These are phyloP conservation scores for Odonthalia washingtoniensis DNA, from an alignment of 31 red algal genomes.

Conservation along the genomic window DNA sequence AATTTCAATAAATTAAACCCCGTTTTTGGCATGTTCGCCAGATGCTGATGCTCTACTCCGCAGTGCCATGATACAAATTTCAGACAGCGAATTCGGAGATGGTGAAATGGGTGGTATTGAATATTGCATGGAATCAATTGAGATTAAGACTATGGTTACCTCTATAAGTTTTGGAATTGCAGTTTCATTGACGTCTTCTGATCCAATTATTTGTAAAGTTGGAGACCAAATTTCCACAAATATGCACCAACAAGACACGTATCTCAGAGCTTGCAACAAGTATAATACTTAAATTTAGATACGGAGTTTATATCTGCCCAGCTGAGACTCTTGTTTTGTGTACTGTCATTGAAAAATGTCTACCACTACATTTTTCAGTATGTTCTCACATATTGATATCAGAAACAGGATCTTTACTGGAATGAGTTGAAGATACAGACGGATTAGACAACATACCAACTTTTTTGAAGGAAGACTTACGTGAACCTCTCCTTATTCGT, in stretches of 20 bases:
- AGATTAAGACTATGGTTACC: constrained; percentile 23
- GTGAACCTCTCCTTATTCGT: no score
- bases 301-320: background rate
- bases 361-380: background rate
- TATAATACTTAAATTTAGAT: background rate
- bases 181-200: background rate
- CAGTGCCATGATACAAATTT: background rate
- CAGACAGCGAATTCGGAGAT: no score
- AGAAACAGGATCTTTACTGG: background rate
- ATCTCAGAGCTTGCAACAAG: background rate
- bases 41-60: constrained; percentile 18
- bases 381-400: background rate
- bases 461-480: background rate
- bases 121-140: background rate
- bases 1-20: background rate
- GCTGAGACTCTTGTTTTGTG: background rate
- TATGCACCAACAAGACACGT: background rate
- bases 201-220: background rate
- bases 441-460: background rate
- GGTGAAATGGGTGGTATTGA: background rate
- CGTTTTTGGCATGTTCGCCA: constrained; percentile 11
- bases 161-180: background rate
- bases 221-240: background rate
- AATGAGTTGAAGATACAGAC: constrained; percentile 16
- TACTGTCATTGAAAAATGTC: background rate